A percentile compares a stretch with the other conserved stretches of the same genome.
Conservation (phyloP, 2,329 filamentous ascomycete genomes). For the Sporothrix globosa region DNA sequence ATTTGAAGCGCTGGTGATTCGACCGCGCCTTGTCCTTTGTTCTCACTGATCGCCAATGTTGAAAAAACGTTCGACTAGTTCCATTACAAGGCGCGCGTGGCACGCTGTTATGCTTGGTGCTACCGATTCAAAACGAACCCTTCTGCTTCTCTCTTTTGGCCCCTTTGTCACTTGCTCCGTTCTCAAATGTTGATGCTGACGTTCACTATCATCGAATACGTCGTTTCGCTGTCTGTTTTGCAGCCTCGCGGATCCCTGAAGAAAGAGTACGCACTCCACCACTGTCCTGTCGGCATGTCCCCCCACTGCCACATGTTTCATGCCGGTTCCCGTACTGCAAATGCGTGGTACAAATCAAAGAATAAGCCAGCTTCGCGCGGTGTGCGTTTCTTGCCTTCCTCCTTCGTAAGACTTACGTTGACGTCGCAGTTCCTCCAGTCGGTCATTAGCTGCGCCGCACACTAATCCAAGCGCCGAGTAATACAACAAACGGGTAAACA, state of each 20-base stretch:
- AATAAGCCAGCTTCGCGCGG: background rate
- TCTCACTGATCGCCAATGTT: background rate
- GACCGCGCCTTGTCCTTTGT: constrained; percentile 5
- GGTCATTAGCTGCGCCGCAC: background rate
- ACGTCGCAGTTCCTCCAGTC: background rate
- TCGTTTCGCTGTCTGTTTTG: background rate
- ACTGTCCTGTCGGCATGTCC: background rate
- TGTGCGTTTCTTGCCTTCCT: background rate
- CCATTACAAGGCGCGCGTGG: too few relatives aligned
- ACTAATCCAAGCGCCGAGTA: background rate
- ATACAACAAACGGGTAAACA: too few relatives aligned
- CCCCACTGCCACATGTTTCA: constrained; percentile 31
- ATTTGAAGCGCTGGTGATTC: background rate
- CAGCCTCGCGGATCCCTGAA: constrained; percentile 26
- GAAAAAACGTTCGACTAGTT: background rate
- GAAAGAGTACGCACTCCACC: background rate
- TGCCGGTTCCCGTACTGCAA: constrained; percentile 23
- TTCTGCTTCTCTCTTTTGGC: too few relatives aligned
- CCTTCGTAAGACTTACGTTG: background rate
- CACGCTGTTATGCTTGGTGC: too few relatives aligned
- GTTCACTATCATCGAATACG: background rate
- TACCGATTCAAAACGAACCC: too few relatives aligned
- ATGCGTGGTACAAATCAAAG: background rate
- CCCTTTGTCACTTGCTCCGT: background rate
- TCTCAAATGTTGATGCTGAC: background rate